Base-by-base conservation (phyloP, 1,284 basidiomycete genomes). In the Blastosporella zonata region DNA sequence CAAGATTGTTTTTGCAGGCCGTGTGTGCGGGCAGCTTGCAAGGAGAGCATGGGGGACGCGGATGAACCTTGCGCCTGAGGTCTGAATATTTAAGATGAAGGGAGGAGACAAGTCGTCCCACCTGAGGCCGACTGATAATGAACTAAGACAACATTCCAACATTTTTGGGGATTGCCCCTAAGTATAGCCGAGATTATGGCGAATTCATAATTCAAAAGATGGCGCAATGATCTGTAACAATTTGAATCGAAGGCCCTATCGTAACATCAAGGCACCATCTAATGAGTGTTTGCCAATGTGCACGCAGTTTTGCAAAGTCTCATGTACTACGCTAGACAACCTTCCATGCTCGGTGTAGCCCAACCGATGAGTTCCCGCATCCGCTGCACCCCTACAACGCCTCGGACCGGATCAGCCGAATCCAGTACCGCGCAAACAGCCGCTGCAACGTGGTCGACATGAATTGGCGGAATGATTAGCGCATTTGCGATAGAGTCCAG, bases 401-500 rank as follows among this genome's bases (percentile, higher is more conserved):
- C 91, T 45, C 63, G 68, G 37, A 90, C 68, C 39, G 77, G 72
- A 40, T 67, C 67, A 29, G 67, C 57, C 27, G 70, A 67, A 50
- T 73, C 69, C 50, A 88, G 63, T 28, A 75, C 72, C n/a, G 72
- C 67, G 55, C 84, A 84, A 7, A 93, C 81, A 0, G 94, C 93
- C 59, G 87, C 83, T 1, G 89, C 96, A 31, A 99, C 93, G 52
- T 96, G 93, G 60, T 99, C 96, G 21, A 97, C 92, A 63, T 99
- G 96, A 40, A 99, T 83, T 0, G 97, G 94, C 21, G 87, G 91
- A 46, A 88, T 87, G 9, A 79, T 80, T 51, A 96, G 67, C 18
- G 87, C 83, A 48, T 87, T 84, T 3, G 90, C 83, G 25, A 97
- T 70, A 1, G 90, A 84, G 29, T 84, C 75, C 23, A 84, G 67